phyloP scores from a whole-genome alignment of 2,329 filamentous ascomycete species.

The Colletotrichum sp. region DNA sequence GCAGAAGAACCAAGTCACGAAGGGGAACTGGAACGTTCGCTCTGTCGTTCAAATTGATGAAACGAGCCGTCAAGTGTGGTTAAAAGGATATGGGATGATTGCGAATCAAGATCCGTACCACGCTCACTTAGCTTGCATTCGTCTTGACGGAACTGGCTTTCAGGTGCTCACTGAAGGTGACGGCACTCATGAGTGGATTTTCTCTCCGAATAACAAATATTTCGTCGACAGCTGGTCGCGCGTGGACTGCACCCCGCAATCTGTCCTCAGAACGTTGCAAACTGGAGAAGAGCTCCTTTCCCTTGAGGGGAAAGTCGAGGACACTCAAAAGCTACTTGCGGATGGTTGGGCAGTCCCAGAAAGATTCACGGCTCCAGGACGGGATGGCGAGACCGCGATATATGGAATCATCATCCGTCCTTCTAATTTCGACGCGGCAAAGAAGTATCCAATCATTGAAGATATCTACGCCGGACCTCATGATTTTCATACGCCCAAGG shows the following conservation, averaged over 20 bases:
- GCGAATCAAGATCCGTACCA: conserved; percentile 30
- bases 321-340: background rate
- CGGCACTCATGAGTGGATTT: conserved; percentile 29
- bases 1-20: conserved; percentile 26
- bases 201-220: conserved; percentile 19
- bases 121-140: conserved; percentile 26
- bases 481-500: conserved; percentile 27
- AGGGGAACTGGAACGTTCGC: conserved; percentile 26
- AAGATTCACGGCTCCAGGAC: background rate
- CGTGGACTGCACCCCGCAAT: background rate
- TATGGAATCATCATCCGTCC: conserved; percentile 14
- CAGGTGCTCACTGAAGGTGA: conserved; percentile 29
- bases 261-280: background rate
- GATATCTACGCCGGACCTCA: conserved; percentile 32
- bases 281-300: background rate
- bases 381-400: background rate
- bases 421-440: conserved; percentile 24
- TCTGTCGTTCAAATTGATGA: background rate
- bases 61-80: background rate
- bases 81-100: conserved; percentile 23
- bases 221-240: background rate
- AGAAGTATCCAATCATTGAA: conserved; percentile 32
- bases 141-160: conserved; percentile 30
- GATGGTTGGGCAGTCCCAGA: background rate
- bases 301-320: background rate